These are phyloP conservation scores for Melanomma pulvis-pyrius DNA, from an alignment of 495 filamentous ascomycete species.

Conservation along the genomic window DNA sequence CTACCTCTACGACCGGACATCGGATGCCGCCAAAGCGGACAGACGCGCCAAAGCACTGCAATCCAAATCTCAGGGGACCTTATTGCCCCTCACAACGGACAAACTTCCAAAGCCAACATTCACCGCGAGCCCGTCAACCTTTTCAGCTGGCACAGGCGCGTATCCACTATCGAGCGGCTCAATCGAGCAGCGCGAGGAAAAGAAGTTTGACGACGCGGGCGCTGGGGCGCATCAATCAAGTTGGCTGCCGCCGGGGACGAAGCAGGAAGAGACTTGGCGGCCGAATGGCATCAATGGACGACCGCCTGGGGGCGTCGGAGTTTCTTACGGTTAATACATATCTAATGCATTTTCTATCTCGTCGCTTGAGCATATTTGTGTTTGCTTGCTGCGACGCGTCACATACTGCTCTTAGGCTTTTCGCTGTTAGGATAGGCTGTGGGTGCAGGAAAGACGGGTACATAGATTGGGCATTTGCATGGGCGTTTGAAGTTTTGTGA, in stretches of 20 bases:
- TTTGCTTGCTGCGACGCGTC: neutral
- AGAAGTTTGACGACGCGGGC: conserved; percentile 28
- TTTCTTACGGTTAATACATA: conserved; percentile 19
- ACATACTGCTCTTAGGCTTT: neutral
- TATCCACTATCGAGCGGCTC: conserved; percentile 21
- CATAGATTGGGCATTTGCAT: conserved; percentile 10
- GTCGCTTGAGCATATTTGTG: neutral
- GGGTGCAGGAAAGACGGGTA: neutral
- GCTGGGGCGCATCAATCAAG: conserved; percentile 3
- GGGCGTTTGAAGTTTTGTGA: conserved; percentile 5
- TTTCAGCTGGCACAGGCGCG: conserved; percentile 23
- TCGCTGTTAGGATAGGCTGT: neutral
- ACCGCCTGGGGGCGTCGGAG: conserved; percentile 17
- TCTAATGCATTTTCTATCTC: conserved; percentile 1
- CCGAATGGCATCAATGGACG: conserved; percentile 16
- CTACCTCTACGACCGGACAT: conserved; percentile 94
- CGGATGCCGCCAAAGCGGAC: conserved; percentile 80
- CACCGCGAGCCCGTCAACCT: conserved; percentile 18
- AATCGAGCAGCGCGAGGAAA: conserved; percentile 21
- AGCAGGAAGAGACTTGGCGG: conserved; percentile 40
- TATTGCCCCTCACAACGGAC: conserved; percentile 68
- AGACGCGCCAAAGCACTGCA: conserved; percentile 62
- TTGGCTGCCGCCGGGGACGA: conserved; percentile 41
- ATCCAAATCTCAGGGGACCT: conserved; percentile 59
- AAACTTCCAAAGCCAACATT: conserved; percentile 15